phyloP scores from a whole-genome alignment of 75 land plant genomes.

The Isoetes taiwanensis region DNA sequence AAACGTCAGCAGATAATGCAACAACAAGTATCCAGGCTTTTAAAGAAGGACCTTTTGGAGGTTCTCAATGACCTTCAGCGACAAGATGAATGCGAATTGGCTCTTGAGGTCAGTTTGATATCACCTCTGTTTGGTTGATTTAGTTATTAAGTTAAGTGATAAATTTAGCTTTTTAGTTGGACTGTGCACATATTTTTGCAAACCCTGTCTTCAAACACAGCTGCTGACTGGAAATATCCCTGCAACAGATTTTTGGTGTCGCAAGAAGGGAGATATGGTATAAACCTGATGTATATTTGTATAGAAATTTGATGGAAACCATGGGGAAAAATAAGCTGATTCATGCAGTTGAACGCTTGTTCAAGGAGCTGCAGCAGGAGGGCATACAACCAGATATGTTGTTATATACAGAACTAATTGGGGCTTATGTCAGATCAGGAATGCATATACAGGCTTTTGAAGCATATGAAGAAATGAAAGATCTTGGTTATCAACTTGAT shows the following conservation, averaged over 20 bases:
- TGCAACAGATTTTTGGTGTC: constrained; percentile 22
- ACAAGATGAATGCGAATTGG: constrained; percentile 42
- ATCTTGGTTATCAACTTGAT: constrained; percentile 19
- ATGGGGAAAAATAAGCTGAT: constrained; percentile 14
- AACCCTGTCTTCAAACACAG: too few species aligned
- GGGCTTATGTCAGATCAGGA: constrained; percentile 25
- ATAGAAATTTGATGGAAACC: constrained; percentile 19
- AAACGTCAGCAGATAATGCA: not conserved
- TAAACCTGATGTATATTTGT: constrained; percentile 20
- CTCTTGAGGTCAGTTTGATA: constrained; percentile 36
- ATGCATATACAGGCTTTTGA: constrained; percentile 26
- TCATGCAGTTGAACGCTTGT: constrained; percentile 32
- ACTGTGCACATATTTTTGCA: too few species aligned
- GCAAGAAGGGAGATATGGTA: constrained; percentile 39
- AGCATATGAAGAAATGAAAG: constrained; percentile 32
- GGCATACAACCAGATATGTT: not conserved
- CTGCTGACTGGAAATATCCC: too few species aligned
- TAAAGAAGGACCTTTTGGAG: constrained; percentile 67
- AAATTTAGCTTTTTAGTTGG: too few species aligned
- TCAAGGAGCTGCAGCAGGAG: constrained; percentile 24
- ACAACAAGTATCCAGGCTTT: constrained; percentile 33
- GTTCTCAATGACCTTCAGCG: constrained; percentile 57
- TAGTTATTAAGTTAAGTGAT: too few species aligned
- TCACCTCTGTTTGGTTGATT: too few species aligned
- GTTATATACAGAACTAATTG: constrained; percentile 22